Base-by-base conservation (phyloP, 2,329 filamentous ascomycete species). In the Orbilia quercus region DNA sequence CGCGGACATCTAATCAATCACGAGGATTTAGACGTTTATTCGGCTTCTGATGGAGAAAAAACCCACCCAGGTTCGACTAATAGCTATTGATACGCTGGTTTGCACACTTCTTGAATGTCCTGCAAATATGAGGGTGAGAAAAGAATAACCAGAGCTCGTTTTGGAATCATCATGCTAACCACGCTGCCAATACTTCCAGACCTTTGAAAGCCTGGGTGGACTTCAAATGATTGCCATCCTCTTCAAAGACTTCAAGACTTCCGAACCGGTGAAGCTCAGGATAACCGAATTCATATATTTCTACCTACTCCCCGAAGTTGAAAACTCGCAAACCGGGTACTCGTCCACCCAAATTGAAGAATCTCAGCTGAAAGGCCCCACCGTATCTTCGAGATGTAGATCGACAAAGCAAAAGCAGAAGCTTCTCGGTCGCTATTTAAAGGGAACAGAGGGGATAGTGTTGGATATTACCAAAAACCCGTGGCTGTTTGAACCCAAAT, bases 211-310 rank as follows among this genome's bases (percentile, higher is more conserved):
- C 63, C 90, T 96, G 76, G 94, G 98, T 80, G 95, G 95, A 63
- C 86, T 99, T 3, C 87, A 96, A 42, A 95, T 92, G 0, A 88
- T 98, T 48, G 96, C 94, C 1, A 94, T 91, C 7, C 86, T 98
- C 54, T 97, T 98, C 86, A 96, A 96, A 81, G 91, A 90, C 75
- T 89, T 92, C 73, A 88, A 89, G 76, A 97, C 94, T 2, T 88
- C 88, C 22, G 88, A 92, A 74, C 91, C 94, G 78, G 93, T 98
- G 76, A 97, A 96, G 83, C 87, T 96, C 79, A 95, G 96, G 81
- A 87, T 96, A n/a, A 89, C 97, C 77, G 95, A 98, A 81, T 98
- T 98, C 80, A 83, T 99, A 57, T 98, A 98, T 84, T 98, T 98
- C 82, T 99, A 98, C 81, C 89, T 99, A 77, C 96, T 98, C 90